Conservation (phyloP, 2,329 filamentous ascomycete genomes). For the Cadophora sp. region DNA sequence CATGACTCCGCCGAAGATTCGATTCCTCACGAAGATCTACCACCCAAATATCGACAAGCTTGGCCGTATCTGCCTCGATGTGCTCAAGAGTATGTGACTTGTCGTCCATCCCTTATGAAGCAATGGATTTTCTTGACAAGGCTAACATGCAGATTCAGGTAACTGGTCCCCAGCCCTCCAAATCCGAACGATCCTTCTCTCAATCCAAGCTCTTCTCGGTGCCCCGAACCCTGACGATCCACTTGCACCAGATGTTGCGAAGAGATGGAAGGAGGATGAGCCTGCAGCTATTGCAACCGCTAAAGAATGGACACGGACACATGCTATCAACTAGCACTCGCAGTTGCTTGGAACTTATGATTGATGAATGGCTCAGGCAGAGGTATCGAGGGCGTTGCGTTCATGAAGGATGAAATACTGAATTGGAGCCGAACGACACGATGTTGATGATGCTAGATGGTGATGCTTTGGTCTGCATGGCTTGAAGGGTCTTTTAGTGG, state of each 20-base stretch:
- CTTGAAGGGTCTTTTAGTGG: slow-evolving; percentile 17
- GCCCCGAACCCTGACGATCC: slow-evolving; percentile 98
- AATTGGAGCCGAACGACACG: slow-evolving; percentile 5
- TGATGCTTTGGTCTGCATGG: slow-evolving; percentile 21
- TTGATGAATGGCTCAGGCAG: slow-evolving; percentile 17
- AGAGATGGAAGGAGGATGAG: slow-evolving; percentile 98
- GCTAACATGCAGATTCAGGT: slow-evolving; percentile 58
- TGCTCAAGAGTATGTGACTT: slow-evolving; percentile 81
- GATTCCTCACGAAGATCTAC: slow-evolving; percentile 98
- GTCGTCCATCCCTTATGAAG: background rate
- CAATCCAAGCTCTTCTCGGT: slow-evolving; percentile 94
- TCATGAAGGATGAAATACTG: background rate
- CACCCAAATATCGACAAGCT: slow-evolving; percentile 99
- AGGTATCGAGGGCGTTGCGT: background rate
- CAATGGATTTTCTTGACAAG: background rate
- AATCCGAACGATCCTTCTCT: slow-evolving; percentile 97
- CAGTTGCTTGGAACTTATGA: background rate
- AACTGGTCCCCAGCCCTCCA: slow-evolving; percentile 99
- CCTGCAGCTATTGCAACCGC: slow-evolving; percentile 90
- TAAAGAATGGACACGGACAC: slow-evolving; percentile 79
- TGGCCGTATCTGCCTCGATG: slow-evolving; percentile 94
- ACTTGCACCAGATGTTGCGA: slow-evolving; percentile 96
- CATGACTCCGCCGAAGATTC: slow-evolving; percentile 98
- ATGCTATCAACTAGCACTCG: slow-evolving; percentile 42
- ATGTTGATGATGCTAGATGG: slow-evolving; percentile 23